Evolutionary conservation across 2,329 filamentous ascomycete genomes (phyloP).

Genomic region (Raffaelea ambrosiae): DNA sequence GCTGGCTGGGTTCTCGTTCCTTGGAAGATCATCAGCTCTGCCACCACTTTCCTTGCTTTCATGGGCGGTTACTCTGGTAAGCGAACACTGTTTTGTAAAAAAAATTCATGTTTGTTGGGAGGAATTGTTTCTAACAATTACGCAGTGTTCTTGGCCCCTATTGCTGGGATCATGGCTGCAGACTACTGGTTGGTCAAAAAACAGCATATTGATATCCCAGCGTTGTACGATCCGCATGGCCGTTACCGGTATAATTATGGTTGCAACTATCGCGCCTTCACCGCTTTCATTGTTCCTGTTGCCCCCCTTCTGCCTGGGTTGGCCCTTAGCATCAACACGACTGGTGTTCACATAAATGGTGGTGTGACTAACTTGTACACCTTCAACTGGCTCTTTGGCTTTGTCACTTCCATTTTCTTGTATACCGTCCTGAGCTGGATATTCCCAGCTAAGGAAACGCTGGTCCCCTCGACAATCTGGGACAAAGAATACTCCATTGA

Average conservation of each 20-base stretch:
- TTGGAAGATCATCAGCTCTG: conserved; percentile 57
- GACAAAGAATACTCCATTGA: conserved; percentile 18
- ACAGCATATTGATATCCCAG: conserved; percentile 29
- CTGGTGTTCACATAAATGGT: conserved; percentile 14
- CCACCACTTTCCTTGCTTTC: conserved; percentile 52
- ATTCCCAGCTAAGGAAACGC: conserved; percentile 40
- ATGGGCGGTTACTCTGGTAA: conserved; percentile 49
- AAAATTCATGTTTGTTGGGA: too few relatives aligned
- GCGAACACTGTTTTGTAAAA: neutral
- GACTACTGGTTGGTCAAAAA: conserved; percentile 31
- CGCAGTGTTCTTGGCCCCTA: too few relatives aligned
- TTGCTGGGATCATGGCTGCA: too few relatives aligned
- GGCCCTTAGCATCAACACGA: conserved; percentile 14
- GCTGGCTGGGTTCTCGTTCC: conserved; percentile 53
- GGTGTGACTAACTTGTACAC: conserved; percentile 49
- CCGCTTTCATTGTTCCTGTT: conserved; percentile 18
- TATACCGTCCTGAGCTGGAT: conserved; percentile 41
- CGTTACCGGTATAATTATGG: conserved; percentile 26
- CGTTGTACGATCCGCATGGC: conserved; percentile 31
- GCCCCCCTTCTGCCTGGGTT: conserved; percentile 23
- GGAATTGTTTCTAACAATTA: too few relatives aligned
- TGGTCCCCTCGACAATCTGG: conserved; percentile 33
- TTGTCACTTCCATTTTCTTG: conserved; percentile 44
- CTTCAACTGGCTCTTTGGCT: conserved; percentile 60
- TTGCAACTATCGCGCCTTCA: conserved; percentile 16